Base-by-base conservation (phyloP, 2,329 filamentous ascomycete species). In the Beauveria sp. region DNA sequence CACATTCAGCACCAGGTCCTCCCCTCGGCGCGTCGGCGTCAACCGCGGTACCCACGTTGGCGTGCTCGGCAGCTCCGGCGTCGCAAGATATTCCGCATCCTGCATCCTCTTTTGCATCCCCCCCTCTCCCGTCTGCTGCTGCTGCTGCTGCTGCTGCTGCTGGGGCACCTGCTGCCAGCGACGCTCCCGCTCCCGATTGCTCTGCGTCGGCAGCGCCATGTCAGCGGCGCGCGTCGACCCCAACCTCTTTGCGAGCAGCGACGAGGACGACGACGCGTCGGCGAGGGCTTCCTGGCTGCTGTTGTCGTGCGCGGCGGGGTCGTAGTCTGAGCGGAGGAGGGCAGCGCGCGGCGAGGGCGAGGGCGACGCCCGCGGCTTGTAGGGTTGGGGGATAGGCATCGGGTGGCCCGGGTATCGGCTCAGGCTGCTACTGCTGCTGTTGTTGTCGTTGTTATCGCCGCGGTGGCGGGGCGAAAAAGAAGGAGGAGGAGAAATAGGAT, bases 1-100 rank as follows among this genome's bases (percentile, higher is more conserved):
- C 64, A 86, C 81, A 65, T 81, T 81, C 66, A 86, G 68, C 65
- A 82, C 87, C 63, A 90, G 68, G 69, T 90, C 86, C 28, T 87
- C 83, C 0, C 88, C 87, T 54, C 84, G 79, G 63, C 86, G 76
- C 61, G 84, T 86, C 3, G 88, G 88, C 51, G 87, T 90, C 67
- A 90, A 68, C 65, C 80, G 81, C 3, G 86, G 86, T 66, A 85
- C 77, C 85, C 86, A 87, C 1, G 79, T 79, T 0, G 85, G 84
- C 43, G 80, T 81, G 42, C 71, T 72, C 1, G 80, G 79, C 47
- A 79, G 67, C 28, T 68, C 66, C 40, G 63, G 61, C 22, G 63
- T 63, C 4, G 18, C 38, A 16, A 52, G 62, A 24, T 43, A 49
- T 16, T 49, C 40, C 9, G n/a, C 2, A 51, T 18, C 18, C 5